These are phyloP conservation scores for Fusarium subtropicale DNA, from an alignment of 2,329 filamentous ascomycete genomes.

Conservation along the genomic window DNA sequence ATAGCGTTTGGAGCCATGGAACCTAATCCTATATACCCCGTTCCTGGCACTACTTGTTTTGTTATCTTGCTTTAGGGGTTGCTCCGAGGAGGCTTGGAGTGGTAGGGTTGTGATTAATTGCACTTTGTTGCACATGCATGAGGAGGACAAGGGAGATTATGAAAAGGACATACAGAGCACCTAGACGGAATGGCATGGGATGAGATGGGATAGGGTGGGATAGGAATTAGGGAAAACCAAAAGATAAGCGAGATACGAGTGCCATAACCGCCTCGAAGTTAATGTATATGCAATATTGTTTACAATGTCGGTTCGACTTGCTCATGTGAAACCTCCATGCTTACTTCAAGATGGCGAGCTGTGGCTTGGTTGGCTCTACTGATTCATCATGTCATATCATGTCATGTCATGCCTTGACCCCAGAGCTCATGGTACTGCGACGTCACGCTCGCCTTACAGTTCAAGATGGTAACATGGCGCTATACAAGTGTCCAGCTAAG, in stretches of 20 bases:
- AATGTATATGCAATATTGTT: conserved; percentile 27
- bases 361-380: conserved; percentile 16
- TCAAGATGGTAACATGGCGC: conserved; percentile 13
- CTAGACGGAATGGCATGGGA: background rate
- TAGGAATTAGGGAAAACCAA: conserved; percentile 8
- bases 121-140: conserved; percentile 30
- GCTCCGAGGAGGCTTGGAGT: conserved; percentile 23
- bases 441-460: conserved; percentile 10
- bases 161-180: background rate
- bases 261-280: conserved; percentile 30
- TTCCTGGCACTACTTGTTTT: conserved; percentile 44
- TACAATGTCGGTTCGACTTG: background rate
- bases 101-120: conserved; percentile 25
- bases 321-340: conserved; percentile 11
- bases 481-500: conserved; percentile 7
- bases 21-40: conserved; percentile 47
- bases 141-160: conserved; percentile 25
- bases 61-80: conserved; percentile 27
- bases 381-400: conserved; percentile 23
- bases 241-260: conserved; percentile 25
- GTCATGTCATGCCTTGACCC: conserved; percentile 10
- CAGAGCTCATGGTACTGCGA: conserved; percentile 4
- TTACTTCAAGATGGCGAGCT: background rate
- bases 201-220: background rate
- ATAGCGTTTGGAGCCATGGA: conserved; percentile 45